Percentiles rank a stretch among this genome's conserved stretches.
Conservation (phyloP, 2,329 filamentous ascomycete species). For the Exophiala aquamarina region DNA sequence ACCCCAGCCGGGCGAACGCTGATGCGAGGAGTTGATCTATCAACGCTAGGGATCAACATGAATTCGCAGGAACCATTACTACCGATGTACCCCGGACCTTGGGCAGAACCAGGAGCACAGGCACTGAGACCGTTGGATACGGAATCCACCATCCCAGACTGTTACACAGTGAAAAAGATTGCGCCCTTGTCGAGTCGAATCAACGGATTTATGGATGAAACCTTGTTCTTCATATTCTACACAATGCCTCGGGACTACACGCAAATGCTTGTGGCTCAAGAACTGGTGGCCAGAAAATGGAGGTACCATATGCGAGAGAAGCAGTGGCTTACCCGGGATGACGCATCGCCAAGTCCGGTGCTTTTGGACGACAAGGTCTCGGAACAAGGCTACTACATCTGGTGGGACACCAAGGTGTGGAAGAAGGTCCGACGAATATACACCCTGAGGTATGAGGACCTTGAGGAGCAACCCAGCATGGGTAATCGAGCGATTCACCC, state of each 20-base stretch:
- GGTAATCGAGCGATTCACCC: conserved; percentile 22
- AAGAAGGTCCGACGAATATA: conserved; percentile 53
- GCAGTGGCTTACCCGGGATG: conserved; percentile 52
- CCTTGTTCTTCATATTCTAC: conserved; percentile 70
- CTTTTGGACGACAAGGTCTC: conserved; percentile 48
- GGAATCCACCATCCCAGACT: conserved; percentile 62
- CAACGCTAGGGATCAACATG: conserved; percentile 63
- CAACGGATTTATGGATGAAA: conserved; percentile 61
- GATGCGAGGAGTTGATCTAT: conserved; percentile 64
- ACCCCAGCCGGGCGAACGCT: conserved; percentile 54
- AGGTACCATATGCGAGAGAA: conserved; percentile 54
- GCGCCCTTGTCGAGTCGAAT: conserved; percentile 61
- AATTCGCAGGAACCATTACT: conserved; percentile 59
- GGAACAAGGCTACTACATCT: conserved; percentile 52
- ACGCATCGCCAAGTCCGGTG: conserved; percentile 44
- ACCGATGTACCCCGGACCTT: conserved; percentile 64
- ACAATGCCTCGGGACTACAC: conserved; percentile 64
- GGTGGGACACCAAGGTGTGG: conserved; percentile 51
- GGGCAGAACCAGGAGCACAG: conserved; percentile 56
- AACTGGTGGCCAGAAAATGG: conserved; percentile 57
- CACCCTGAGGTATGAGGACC: conserved; percentile 49
- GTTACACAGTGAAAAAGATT: conserved; percentile 67
- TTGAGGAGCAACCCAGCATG: conserved; percentile 42
- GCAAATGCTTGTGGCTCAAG: conserved; percentile 65
- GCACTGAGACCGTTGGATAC: conserved; percentile 57